phyloP scores from a whole-genome alignment of 2,329 filamentous ascomycete genomes.

The Diaporthe citrichinensis region DNA sequence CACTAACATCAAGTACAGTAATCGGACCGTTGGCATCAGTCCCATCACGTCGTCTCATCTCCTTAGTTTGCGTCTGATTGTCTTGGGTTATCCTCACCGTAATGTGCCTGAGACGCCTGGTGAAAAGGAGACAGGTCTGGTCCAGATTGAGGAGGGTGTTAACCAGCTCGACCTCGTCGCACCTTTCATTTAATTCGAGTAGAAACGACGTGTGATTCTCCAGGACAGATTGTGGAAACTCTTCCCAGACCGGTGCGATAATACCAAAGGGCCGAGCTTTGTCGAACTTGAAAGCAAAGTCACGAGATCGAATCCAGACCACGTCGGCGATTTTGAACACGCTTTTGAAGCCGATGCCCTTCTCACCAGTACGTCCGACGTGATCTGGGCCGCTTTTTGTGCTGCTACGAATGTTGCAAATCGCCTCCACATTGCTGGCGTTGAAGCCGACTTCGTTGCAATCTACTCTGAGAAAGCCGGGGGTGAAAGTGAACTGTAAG shows the following conservation, averaged over 20 bases:
- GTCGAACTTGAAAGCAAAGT: constrained; percentile 8
- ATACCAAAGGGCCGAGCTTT: background rate
- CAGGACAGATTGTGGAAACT: background rate
- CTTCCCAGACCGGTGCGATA: constrained; percentile 2
- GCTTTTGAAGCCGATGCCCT: constrained; percentile 56
- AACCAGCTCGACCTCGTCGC: background rate
- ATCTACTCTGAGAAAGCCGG: constrained; percentile 23
- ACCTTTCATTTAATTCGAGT: background rate
- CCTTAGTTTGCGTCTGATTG: background rate
- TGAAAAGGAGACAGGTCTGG: background rate
- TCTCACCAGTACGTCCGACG: constrained; percentile 51
- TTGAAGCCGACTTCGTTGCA: constrained; percentile 55
- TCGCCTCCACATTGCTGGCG: constrained; percentile 50
- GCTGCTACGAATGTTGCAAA: constrained; percentile 52
- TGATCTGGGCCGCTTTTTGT: constrained; percentile 45
- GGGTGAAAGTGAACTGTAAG: background rate
- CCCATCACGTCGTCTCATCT: background rate
- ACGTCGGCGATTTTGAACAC: constrained; percentile 52
- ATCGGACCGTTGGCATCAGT: background rate
- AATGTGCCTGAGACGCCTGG: background rate
- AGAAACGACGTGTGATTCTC: background rate
- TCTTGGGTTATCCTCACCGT: background rate
- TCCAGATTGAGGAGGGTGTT: background rate
- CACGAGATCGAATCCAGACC: constrained; percentile 46
- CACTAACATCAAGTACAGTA: background rate